Evolutionary conservation across 352 stramenopile species (phyloP), one percentile per base, ranked within the genome.

Genomic region (Phytophthora megakarya): DNA sequence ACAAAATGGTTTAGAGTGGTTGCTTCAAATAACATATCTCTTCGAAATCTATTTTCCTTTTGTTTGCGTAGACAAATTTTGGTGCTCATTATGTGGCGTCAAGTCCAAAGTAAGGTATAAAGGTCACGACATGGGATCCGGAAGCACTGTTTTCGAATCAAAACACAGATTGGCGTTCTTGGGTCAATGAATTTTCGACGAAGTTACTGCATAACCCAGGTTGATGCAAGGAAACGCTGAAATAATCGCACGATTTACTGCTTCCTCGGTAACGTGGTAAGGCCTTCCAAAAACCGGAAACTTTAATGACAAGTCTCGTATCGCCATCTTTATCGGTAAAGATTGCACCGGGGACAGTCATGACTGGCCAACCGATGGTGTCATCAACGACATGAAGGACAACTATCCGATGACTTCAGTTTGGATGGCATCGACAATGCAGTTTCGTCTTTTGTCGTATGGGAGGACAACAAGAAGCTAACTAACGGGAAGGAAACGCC

Each of bases 391-490:
- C 5, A 64, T 52, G 22, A 63, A 64, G 21, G 38, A 44, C 30
- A 61, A 72, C 45, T 75, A 59, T 22, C 67, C 67, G 12, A 47
- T 59, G 26, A 75, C 10, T 60, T 75, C 25, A 37, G 26, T 23
- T 16, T 59, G 1, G 61, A 75, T 19, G 55, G 55, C 8, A 61
- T 76, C 40, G 22, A 76, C 35, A 53, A 70, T 22, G 30, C 13
- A 13, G 28, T 76, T 8, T 61, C 57, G 12, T 76, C 68, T 3
- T 76, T 76, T 35, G 56, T 67, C 10, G 60, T 76, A 30, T 75
- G 58, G 61, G 38, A 63, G 13, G 40, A 58, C 25, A 53, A 43
- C 40, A 58, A 55, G 22, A 61, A 56, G 9, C 42, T 44, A 5
- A 71, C 49, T 6, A 55, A 75, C 39, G 61, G 61, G 44, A 71